Evolutionary conservation across 345 rosid species (phyloP).

Genomic region (Pseudoturritis turrita): DNA sequence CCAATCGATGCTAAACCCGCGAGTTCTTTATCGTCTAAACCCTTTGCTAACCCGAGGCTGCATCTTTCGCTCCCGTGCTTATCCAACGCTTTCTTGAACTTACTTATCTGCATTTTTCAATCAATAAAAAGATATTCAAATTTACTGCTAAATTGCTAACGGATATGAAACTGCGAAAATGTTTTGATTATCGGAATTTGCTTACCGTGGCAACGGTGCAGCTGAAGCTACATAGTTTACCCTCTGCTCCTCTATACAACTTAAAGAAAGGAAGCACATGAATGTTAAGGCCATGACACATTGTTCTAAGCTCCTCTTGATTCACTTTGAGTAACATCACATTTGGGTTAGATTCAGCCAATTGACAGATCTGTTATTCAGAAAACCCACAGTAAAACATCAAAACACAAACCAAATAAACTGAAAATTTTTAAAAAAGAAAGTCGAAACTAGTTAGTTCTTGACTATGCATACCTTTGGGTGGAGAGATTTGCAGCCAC

Average conservation of each 20-base stretch:
- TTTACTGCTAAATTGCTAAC: neutral
- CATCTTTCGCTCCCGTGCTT: conserved; percentile 45
- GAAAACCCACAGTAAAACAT: neutral
- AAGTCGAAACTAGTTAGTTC: neutral
- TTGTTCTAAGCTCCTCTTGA: conserved; percentile 52
- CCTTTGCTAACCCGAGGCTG: conserved; percentile 49
- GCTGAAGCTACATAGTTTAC: conserved; percentile 71
- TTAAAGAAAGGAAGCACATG: conserved; percentile 80
- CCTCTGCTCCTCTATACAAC: conserved; percentile 70
- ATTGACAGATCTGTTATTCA: conserved; percentile 55
- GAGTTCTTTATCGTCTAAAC: conserved; percentile 46
- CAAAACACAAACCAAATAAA: neutral
- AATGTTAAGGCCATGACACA: conserved; percentile 61
- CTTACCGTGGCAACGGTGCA: conserved; percentile 63
- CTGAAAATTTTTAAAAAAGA: neutral
- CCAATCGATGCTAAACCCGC: conserved; percentile 29
- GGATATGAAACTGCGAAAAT: neutral
- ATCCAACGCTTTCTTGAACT: conserved; percentile 58
- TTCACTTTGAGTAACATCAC: conserved; percentile 67
- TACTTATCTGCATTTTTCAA: conserved; percentile 46
- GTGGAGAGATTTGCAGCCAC: conserved; percentile 82
- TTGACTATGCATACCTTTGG: conserved; percentile 48
- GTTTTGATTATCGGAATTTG: neutral
- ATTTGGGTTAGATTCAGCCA: conserved; percentile 64
- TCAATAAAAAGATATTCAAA: neutral